Base-by-base conservation (phyloP, 2,329 filamentous ascomycete species). In the Neospermospora avenae region DNA sequence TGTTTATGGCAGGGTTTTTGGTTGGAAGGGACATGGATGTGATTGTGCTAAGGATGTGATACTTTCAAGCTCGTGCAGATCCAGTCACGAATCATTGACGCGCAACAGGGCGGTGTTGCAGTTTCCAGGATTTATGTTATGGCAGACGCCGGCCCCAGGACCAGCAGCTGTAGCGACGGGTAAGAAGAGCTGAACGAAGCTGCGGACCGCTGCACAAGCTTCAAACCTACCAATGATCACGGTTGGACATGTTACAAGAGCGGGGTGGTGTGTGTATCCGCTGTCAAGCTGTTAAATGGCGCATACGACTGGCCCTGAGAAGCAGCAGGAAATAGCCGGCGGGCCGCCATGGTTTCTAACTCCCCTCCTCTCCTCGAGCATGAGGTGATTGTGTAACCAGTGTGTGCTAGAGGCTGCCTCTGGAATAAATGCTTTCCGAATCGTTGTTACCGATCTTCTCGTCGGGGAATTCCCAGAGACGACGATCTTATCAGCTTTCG, bases 41-140 rank as follows among this genome's bases (percentile, higher is more conserved):
- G 42, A 34, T 55, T 24, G 55, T 37, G 49, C 51, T 44, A 55
- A 52, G 45, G 45, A 54, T 37, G 63, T 66, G 65, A 67, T 65
- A 54, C 61, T 57, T 57, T 57, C 41, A 31, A 24, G 58, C 34
- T 55, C 56, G 54, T 66, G 65, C 65, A 66, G 62, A 48, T 52
- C 58, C 46, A 56, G 55, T 60, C 60, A 61, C 60, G 61, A 65
- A 61, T 63, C 62, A 64, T 35, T 48, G 34, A 51, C 5, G 45
- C 39, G 46, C 45, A 46, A 45, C 48, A 49, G 37, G 46, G 52
- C 55, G 39, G 39, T 53, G 28, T 46, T 46, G 39, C 25, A 20
- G 31, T n/a, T 46, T 14, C 49, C 39, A 39, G 49, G 57, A 44
- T 51, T 18, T n/a, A 31, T 6, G 28, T 31, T 51, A 7, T 51